phyloP scores from a whole-genome alignment of 2,329 filamentous ascomycete genomes.

The Geosmithia morbida region DNA sequence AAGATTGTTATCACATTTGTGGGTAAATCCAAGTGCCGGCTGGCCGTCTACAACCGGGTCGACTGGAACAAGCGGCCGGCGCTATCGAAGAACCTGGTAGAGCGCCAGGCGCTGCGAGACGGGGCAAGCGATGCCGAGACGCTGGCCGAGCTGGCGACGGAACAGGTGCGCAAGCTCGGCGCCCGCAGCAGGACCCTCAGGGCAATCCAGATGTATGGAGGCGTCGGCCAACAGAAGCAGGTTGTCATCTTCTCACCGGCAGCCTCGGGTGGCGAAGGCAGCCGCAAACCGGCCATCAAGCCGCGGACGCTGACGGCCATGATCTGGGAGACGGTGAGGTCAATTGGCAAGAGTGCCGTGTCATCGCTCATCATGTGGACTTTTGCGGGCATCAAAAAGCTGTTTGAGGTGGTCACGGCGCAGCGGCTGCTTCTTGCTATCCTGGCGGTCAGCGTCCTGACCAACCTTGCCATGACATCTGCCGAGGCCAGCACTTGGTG shows the following conservation, averaged over 20 bases:
- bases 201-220: constrained; percentile 66
- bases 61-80: constrained; percentile 64
- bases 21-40: constrained; percentile 81
- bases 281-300: constrained; percentile 42
- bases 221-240: constrained; percentile 54
- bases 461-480: constrained; percentile 64
- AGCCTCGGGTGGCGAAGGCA: constrained; percentile 19
- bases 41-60: constrained; percentile 77
- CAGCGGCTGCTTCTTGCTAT: constrained; percentile 60
- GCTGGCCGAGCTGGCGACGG: constrained; percentile 59
- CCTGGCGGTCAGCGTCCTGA: constrained; percentile 52
- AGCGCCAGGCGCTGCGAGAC: constrained; percentile 62
- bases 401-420: constrained; percentile 55
- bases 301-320: constrained; percentile 52
- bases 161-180: constrained; percentile 63
- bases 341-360: constrained; percentile 58
- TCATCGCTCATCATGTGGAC: constrained; percentile 67
- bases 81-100: constrained; percentile 45
- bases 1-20: constrained; percentile 92
- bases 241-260: constrained; percentile 44
- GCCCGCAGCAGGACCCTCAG: constrained; percentile 61
- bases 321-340: constrained; percentile 57
- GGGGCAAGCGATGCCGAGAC: constrained; percentile 58
- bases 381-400: constrained; percentile 47
- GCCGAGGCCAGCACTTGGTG: constrained; percentile 68